Evolutionary conservation across 2,329 filamentous ascomycete species (phyloP).

Genomic region (Nothophaeocryptopus gaeumannii): DNA sequence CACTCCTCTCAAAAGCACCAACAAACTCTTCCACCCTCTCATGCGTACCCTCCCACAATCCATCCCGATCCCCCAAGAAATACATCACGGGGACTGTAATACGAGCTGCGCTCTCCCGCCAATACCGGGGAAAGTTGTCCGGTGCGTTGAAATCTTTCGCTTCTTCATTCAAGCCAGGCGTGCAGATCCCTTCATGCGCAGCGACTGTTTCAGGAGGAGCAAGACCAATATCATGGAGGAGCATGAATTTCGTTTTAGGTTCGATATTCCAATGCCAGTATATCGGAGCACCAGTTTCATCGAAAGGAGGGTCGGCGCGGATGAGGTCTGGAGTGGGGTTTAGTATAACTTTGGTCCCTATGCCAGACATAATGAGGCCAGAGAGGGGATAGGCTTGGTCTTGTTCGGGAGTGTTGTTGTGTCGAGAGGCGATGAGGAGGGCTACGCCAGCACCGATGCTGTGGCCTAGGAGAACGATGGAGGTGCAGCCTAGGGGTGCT

Average conservation of each 20-base stretch:
- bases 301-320: constrained; percentile 1
- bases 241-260: constrained; percentile 15
- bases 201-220: constrained; percentile 12
- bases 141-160: constrained; percentile 10
- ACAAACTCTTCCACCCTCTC: constrained; percentile 8
- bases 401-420: constrained; percentile 2
- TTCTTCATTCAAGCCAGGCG: constrained; percentile 9
- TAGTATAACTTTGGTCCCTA: constrained; percentile 10
- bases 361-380: constrained; percentile 10
- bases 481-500: constrained; percentile 8
- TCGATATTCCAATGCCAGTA: constrained; percentile 13
- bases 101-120: constrained; percentile 10
- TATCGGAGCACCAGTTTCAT: constrained; percentile 10
- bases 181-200: constrained; percentile 15
- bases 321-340: constrained; percentile 10
- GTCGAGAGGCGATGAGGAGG: constrained; percentile 8
- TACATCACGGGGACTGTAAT: constrained; percentile 15
- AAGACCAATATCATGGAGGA: constrained; percentile 9
- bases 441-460: constrained; percentile 8
- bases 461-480: constrained; percentile 9
- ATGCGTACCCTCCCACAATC: constrained; percentile 8
- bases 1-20: constrained; percentile 6
- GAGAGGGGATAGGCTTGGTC: constrained; percentile 8
- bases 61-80: constrained; percentile 12
- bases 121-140: constrained; percentile 12